A percentile compares a stretch with the other conserved stretches of the same genome.
Evolutionary conservation across 2,329 filamentous ascomycete species (phyloP).

Genomic region (Chaetothyriales sp.): DNA sequence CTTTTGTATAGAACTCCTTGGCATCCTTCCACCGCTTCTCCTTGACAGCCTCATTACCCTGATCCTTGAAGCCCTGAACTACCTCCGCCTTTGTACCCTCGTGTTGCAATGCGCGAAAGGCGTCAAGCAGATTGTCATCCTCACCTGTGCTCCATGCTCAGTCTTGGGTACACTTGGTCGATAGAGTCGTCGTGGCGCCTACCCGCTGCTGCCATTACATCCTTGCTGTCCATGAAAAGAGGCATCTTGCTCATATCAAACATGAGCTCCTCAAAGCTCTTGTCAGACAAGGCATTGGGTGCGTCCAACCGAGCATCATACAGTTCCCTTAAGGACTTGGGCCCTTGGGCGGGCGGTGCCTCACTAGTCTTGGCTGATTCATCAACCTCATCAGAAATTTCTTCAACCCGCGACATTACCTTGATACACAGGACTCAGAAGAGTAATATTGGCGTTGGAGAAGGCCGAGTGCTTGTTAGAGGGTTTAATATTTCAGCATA

Average conservation of each 20-base stretch:
- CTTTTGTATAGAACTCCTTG: constrained; percentile 81
- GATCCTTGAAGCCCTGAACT: constrained; percentile 69
- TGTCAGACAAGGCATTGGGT: constrained; percentile 17
- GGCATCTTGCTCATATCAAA: constrained; percentile 56
- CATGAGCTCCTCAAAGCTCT: constrained; percentile 40
- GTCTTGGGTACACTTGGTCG: background rate
- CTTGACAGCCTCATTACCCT: constrained; percentile 78
- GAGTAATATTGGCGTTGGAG: too few relatives aligned
- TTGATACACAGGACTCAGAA: background rate
- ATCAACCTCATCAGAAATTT: constrained; percentile 37
- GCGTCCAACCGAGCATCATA: constrained; percentile 13
- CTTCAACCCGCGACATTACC: constrained; percentile 28
- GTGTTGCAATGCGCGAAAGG: constrained; percentile 76
- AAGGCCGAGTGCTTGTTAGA: background rate
- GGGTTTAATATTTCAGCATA: too few relatives aligned
- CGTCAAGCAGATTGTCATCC: constrained; percentile 72
- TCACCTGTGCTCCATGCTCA: constrained; percentile 28
- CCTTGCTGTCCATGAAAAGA: constrained; percentile 90
- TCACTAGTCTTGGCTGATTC: constrained; percentile 31
- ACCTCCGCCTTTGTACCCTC: constrained; percentile 82
- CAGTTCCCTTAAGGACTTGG: constrained; percentile 12
- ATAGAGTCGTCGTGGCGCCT: background rate
- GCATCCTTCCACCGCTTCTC: constrained; percentile 63
- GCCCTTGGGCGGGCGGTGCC: constrained; percentile 12
- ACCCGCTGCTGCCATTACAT: constrained; percentile 23